Base-by-base conservation (phyloP, 768 basidiomycete species). In the Boletus reticulatus region DNA sequence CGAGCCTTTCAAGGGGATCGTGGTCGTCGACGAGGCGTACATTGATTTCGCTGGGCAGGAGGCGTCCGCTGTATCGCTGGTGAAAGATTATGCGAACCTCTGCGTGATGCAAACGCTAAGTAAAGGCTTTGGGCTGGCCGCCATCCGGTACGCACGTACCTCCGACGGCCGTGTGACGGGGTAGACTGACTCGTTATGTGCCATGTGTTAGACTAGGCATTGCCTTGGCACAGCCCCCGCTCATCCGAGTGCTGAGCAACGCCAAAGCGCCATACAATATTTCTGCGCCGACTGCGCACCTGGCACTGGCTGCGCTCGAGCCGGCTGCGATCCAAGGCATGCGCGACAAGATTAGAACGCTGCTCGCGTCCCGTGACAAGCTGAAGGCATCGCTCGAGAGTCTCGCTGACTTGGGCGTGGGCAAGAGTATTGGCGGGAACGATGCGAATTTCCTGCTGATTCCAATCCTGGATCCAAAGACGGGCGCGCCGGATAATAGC, bases 191-290 rank as follows among this genome's bases (percentile, higher is more conserved):
- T 54, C 9, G 55, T n/a, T 32, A 10, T 20, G 48, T 17, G 36
- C 36, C 32, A 31, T 27, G n/a, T 3, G 31, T 8, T 66, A 97
- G 94, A 45, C 78, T 99, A 27, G 97, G 97, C 0, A 83, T 95
- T 44, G 92, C 93, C 0, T 75, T 98, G 52, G 92, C 94, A 6
- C 89, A 94, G 56, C 94, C 94, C 0, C 85, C 92, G 0, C 76
- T 99, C 13, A 89, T 98, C 43, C 95, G 94, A 63, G 80, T 98
- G 58, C 84, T 98, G 50, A 83, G 85, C 56, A 98, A 98, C 70
- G 90, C 95, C 27, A 99, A 99, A 70, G 97, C 96, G 1, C 97
- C 97, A 0, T 99, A 98, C 77, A 98, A 97, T 72, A 85, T 99
- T 61, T 95, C 94, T 16, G 81, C 88, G 0, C 94, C 94, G 0